A percentile compares a stretch with the other conserved stretches of the same genome.
Evolutionary conservation across 1,284 basidiomycete species (phyloP).

Genomic region (Ustilago crameri): DNA sequence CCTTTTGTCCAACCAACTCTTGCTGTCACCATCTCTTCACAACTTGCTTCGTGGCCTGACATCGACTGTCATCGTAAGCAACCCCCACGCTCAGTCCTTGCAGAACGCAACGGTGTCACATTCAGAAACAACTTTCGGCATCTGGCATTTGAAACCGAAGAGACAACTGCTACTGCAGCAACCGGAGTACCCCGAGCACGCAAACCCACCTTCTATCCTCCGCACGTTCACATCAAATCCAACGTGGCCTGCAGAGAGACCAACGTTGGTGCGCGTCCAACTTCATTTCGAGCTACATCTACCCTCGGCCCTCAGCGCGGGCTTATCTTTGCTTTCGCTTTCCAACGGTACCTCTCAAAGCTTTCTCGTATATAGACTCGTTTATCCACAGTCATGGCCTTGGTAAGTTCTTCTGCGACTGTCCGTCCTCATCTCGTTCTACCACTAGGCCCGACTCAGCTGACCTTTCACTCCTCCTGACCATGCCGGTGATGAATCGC

Average conservation of each 20-base stretch:
- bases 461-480: constrained; percentile 1
- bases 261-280: neutral
- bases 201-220: constrained; percentile 6
- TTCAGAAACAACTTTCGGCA: neutral
- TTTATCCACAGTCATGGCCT: constrained; percentile 25
- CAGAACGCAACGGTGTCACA: neutral
- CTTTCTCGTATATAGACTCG: constrained; percentile 7
- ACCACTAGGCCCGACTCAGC: neutral
- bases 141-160: too few species aligned
- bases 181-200: too few species aligned
- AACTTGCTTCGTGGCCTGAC: neutral
- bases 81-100: neutral
- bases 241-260: neutral
- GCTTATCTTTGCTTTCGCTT: neutral
- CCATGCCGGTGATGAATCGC: constrained; percentile 8
- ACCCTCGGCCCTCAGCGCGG: neutral
- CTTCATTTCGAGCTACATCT: neutral
- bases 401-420: constrained; percentile 19
- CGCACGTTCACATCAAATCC: constrained; percentile 6
- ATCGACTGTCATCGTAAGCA: constrained; percentile 2
- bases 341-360: constrained; percentile 5
- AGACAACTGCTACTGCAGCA: too few species aligned
- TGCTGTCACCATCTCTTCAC: constrained; percentile 1
- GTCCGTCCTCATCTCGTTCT: neutral
- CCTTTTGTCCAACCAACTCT: too few species aligned